Percentiles rank a stretch among this genome's conserved stretches.
These are phyloP conservation scores for Fusarium proliferatum DNA, from an alignment of 2,329 filamentous ascomycete species.

Conservation along the genomic window DNA sequence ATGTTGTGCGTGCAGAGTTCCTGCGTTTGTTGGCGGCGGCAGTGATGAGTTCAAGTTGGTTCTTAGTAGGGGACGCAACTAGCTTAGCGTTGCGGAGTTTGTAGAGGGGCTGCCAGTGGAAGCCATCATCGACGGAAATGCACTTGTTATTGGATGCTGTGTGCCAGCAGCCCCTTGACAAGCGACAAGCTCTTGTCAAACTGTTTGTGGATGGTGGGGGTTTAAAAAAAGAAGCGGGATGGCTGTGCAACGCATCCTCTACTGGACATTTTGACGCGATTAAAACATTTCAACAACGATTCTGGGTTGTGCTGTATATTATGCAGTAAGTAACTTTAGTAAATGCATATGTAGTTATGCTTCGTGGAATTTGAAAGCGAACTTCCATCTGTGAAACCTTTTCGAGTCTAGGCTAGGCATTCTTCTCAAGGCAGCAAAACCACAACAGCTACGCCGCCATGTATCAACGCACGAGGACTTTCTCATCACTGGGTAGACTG, in stretches of 20 bases:
- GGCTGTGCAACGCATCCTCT: conserved; percentile 41
- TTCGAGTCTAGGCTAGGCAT: conserved; percentile 22
- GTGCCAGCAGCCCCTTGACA: conserved; percentile 17
- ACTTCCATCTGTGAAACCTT: conserved; percentile 4
- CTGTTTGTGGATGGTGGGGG: conserved; percentile 15
- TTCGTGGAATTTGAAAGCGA: neutral
- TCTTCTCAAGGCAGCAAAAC: neutral
- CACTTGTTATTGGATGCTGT: conserved; percentile 37
- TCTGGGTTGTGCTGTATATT: neutral
- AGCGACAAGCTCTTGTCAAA: conserved; percentile 19
- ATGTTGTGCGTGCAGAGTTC: conserved; percentile 42
- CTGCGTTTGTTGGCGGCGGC: conserved; percentile 37
- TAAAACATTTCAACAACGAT: neutral
- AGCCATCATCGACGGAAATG: conserved; percentile 34
- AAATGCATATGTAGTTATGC: neutral
- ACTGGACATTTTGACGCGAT: conserved; percentile 8
- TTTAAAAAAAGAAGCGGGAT: conserved; percentile 47
- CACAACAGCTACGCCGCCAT: neutral
- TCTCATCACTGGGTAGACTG: neutral
- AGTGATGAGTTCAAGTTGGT: conserved; percentile 33
- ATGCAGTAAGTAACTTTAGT: neutral
- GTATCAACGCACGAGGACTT: neutral
- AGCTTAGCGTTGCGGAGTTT: conserved; percentile 24
- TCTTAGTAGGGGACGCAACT: conserved; percentile 21
- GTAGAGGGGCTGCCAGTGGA: conserved; percentile 3